A percentile compares a stretch with the other conserved stretches of the same genome.
Conservation (phyloP, 2,329 filamentous ascomycete species). For the Aspergillus sp. region DNA sequence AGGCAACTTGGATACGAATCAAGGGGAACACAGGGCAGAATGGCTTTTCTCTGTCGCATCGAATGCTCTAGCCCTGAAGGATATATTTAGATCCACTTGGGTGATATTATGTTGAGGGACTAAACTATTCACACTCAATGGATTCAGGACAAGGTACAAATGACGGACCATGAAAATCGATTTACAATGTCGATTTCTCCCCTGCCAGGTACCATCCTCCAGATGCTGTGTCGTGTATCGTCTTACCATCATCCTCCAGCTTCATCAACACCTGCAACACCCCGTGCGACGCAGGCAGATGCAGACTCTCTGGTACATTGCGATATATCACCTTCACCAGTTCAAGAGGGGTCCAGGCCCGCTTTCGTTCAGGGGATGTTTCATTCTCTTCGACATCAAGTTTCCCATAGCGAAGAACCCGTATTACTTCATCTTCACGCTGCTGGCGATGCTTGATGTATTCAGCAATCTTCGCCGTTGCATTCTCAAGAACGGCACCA, state of each 20-base stretch:
- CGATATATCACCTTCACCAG: conserved; percentile 85
- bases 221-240: conserved; percentile 32
- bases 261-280: conserved; percentile 76
- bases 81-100: too few relatives aligned
- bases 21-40: too few relatives aligned
- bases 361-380: conserved; percentile 31
- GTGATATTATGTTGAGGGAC: too few relatives aligned
- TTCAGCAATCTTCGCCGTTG: conserved; percentile 66
- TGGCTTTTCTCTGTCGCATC: too few relatives aligned
- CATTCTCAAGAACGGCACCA: conserved; percentile 71
- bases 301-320: conserved; percentile 70
- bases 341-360: conserved; percentile 66
- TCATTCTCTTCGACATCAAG: conserved; percentile 25
- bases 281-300: conserved; percentile 70
- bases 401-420: conserved; percentile 51
- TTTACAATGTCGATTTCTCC: conserved; percentile 27
- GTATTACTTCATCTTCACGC: conserved; percentile 73
- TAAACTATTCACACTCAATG: too few relatives aligned
- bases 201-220: conserved; percentile 26
- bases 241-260: conserved; percentile 68
- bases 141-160: too few relatives aligned
- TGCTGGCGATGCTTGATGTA: conserved; percentile 78
- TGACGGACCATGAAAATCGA: not conserved
- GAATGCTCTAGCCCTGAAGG: too few relatives aligned
- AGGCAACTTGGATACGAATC: too few relatives aligned